Base-by-base conservation (phyloP, 768 basidiomycete species). In the Collybia nuda region DNA sequence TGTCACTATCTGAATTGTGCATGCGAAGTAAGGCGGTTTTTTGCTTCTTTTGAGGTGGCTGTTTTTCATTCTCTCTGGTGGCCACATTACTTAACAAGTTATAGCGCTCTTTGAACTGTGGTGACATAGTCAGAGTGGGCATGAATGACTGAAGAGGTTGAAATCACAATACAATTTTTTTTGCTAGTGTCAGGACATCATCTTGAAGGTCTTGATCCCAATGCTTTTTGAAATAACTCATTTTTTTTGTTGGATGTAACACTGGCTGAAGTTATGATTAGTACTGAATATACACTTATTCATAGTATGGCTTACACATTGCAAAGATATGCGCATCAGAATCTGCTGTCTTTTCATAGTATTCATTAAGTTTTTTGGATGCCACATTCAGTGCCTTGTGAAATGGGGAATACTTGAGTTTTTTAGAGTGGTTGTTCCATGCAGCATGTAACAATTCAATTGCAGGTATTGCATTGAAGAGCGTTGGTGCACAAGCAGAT, bases 321-420 rank as follows among this genome's bases (percentile, higher is more conserved):
- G 44, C 44, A 32, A 44, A 46, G 36, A 35, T 46, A 45, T 46
- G 37, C n/a, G 35, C 44, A 46, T 46, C 18, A 6, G 32, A 36
- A 8, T 35, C 12, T 15, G 44, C 18, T 2, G 32, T 46, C 2
- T n/a, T 12, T 23, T 17, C 9, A 26, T 44, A 44, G 23, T 44
- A 42, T 11, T 42, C 41, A 42, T 21, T 23, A n/a, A 42, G 22
- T n/a, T 18, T 42, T 7, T 42, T 1, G 21, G 26, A 12, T 6
- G 28, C 44, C 17, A 28, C 44, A 2, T 44, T 8, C n/a, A 44
- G 28, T 17, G n/a, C 28, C 0, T 18, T 18, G 18, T 18, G 6
- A 35, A 44, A 44, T 7, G 2, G 5, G 9, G 12, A 32, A 32
- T 32, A 32, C 32, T 32, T 32, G 7, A 11, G 9, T 2, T 9